A percentile compares a stretch with the other conserved stretches of the same genome.
These are phyloP conservation scores for Tolypocladium album DNA, from an alignment of 2,329 filamentous ascomycete genomes.

Conservation along the genomic window DNA sequence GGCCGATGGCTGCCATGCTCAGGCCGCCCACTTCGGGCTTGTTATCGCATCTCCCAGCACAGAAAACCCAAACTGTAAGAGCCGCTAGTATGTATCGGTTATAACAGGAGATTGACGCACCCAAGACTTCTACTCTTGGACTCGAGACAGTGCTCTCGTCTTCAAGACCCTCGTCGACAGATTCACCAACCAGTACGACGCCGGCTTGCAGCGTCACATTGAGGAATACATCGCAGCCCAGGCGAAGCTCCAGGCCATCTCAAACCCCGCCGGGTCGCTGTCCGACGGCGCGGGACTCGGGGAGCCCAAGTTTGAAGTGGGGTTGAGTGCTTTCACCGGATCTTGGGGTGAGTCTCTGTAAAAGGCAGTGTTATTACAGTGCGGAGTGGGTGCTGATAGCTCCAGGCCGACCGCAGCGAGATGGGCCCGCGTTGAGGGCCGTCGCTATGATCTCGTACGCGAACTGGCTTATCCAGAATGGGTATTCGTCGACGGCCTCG, in stretches of 20 bases:
- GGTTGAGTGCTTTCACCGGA: slow-evolving; percentile 53
- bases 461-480: slow-evolving; percentile 59
- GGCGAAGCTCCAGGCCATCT: slow-evolving; percentile 53
- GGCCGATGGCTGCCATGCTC: slow-evolving; percentile 36
- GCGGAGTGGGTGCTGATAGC: neutral
- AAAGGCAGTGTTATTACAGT: neutral
- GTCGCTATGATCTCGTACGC: slow-evolving; percentile 63
- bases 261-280: slow-evolving; percentile 56
- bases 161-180: slow-evolving; percentile 60
- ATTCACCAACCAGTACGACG: slow-evolving; percentile 48
- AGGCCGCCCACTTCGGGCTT: slow-evolving; percentile 35
- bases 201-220: slow-evolving; percentile 46
- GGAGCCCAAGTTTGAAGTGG: slow-evolving; percentile 63
- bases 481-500: slow-evolving; percentile 45
- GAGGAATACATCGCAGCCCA: slow-evolving; percentile 59
- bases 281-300: slow-evolving; percentile 46
- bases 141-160: slow-evolving; percentile 59
- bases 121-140: slow-evolving; percentile 71
- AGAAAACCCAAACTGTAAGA: slow-evolving; percentile 43
- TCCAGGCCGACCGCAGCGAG: slow-evolving; percentile 61
- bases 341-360: slow-evolving; percentile 42
- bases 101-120: neutral
- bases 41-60: slow-evolving; percentile 48
- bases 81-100: neutral
- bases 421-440: slow-evolving; percentile 68